Percentiles rank a stretch among this genome's conserved stretches.
phyloP scores from a whole-genome alignment of 371 early-diverging fungal genomes.

The Actinomortierella ambigua region DNA sequence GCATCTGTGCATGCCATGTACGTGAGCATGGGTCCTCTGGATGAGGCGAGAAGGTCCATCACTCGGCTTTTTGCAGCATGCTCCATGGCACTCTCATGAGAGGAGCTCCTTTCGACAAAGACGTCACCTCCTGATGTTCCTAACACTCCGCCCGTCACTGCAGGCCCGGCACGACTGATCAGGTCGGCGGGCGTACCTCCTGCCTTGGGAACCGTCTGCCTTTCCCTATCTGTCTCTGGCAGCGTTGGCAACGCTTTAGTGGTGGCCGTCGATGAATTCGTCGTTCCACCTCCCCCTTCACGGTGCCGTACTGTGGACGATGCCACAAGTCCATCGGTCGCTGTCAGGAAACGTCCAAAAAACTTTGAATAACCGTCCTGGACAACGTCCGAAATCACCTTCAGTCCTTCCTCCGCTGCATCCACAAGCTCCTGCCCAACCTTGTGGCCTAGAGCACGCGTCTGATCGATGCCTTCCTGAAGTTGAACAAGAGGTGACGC shows the following conservation, averaged over 20 bases:
- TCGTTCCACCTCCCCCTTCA: background rate
- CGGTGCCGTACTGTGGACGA: background rate
- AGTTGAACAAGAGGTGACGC: slow-evolving; percentile 15
- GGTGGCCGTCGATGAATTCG: background rate
- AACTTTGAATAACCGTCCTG: slow-evolving; percentile 45
- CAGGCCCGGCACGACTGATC: slow-evolving; percentile 20
- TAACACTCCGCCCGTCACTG: slow-evolving; percentile 12
- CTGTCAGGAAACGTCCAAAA: slow-evolving; percentile 23
- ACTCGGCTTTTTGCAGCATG: slow-evolving; percentile 18
- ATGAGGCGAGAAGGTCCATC: slow-evolving; percentile 11
- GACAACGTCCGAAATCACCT: slow-evolving; percentile 40
- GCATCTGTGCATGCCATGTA: slow-evolving; percentile 35
- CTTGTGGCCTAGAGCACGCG: slow-evolving; percentile 30
- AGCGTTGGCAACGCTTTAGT: slow-evolving; percentile 5
- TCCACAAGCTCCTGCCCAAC: slow-evolving; percentile 37
- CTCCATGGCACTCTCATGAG: slow-evolving; percentile 20
- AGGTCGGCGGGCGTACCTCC: slow-evolving; percentile 18
- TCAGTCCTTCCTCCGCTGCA: slow-evolving; percentile 31
- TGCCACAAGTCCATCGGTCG: slow-evolving; percentile 9
- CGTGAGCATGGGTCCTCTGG: slow-evolving; percentile 22
- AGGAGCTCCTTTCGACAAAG: slow-evolving; percentile 7
- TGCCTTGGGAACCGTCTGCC: background rate
- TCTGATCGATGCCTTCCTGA: slow-evolving; percentile 37
- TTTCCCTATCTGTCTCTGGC: slow-evolving; percentile 8
- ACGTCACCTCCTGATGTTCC: background rate